These are phyloP conservation scores for Hygrocybe punicea DNA, from an alignment of 768 basidiomycete genomes.

Conservation along the genomic window DNA sequence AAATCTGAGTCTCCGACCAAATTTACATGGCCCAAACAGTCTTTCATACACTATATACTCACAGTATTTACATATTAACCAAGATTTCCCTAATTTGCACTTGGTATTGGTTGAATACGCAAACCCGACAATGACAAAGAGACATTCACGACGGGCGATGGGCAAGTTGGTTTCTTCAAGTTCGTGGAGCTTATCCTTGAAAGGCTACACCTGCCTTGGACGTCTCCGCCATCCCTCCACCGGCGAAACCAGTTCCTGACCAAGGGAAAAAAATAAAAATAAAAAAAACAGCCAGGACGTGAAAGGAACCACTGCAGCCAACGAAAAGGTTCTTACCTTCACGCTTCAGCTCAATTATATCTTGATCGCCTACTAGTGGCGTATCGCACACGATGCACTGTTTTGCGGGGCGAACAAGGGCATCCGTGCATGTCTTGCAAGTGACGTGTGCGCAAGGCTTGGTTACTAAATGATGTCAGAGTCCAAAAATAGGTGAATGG, in stretches of 20 bases:
- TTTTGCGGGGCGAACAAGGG: conserved; percentile 70
- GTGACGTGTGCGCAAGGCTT: conserved; percentile 88
- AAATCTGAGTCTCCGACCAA: too few species aligned
- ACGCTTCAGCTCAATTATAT: conserved; percentile 78
- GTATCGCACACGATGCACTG: conserved; percentile 89
- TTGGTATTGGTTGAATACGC: too few species aligned
- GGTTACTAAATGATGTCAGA: conserved; percentile 49
- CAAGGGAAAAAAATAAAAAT: not conserved
- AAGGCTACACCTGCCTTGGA: conserved; percentile 77
- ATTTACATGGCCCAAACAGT: too few species aligned
- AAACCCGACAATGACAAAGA: too few species aligned
- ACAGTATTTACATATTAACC: too few species aligned
- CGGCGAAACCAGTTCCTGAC: conserved; percentile 87
- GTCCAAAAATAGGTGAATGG: too few species aligned
- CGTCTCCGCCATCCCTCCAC: conserved; percentile 91
- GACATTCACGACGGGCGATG: too few species aligned
- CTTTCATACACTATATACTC: too few species aligned
- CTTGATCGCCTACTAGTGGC: conserved; percentile 58
- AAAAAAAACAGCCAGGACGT: not conserved
- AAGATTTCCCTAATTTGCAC: too few species aligned
- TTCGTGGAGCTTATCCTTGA: conserved; percentile 54
- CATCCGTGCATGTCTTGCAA: conserved; percentile 88
- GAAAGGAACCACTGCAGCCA: not conserved
- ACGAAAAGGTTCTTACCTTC: conserved; percentile 60
- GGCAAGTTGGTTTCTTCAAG: too few species aligned